Evolutionary conservation across 257 asterid species (phyloP).

Genomic region (Gynochthodes officinalis): DNA sequence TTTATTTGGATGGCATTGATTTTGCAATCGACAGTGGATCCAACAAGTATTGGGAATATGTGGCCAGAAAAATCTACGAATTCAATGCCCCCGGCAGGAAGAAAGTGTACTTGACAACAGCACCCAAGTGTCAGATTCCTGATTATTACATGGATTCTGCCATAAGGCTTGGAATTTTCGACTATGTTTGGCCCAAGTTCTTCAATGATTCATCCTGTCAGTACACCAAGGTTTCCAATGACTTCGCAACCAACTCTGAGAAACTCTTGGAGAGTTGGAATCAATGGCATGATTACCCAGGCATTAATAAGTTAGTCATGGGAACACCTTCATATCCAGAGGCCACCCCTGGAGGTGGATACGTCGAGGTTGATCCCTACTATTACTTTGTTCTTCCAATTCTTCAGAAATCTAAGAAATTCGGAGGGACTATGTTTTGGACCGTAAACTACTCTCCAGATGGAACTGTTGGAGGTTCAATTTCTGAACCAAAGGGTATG

Average conservation of each 20-base stretch:
- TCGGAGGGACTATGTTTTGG: conserved; percentile 12
- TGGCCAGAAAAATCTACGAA: conserved; percentile 30
- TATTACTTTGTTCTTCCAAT: not conserved
- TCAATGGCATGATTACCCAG: not conserved
- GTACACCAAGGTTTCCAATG: conserved; percentile 16
- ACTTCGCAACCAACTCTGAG: not conserved
- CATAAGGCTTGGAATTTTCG: conserved; percentile 44
- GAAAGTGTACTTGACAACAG: conserved; percentile 39
- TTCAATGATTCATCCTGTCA: conserved; percentile 57
- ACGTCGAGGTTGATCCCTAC: conserved; percentile 4
- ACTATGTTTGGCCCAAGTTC: conserved; percentile 57
- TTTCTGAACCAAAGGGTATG: not conserved
- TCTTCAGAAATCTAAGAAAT: conserved; percentile 3
- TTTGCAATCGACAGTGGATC: conserved; percentile 52
- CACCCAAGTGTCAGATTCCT: conserved; percentile 61
- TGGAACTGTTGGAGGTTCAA: not conserved
- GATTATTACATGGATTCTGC: conserved; percentile 51
- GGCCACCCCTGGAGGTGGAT: conserved; percentile 8
- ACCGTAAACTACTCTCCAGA: conserved; percentile 3
- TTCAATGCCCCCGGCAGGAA: conserved; percentile 35
- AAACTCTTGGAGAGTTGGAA: conserved; percentile 1
- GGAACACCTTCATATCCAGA: conserved; percentile 9
- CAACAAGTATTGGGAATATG: conserved; percentile 43
- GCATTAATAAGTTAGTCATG: conserved; percentile 7
- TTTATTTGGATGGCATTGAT: conserved; percentile 47